These are phyloP conservation scores for Croton laevigatus DNA, from an alignment of 441 rosid genomes.

Conservation along the genomic window DNA sequence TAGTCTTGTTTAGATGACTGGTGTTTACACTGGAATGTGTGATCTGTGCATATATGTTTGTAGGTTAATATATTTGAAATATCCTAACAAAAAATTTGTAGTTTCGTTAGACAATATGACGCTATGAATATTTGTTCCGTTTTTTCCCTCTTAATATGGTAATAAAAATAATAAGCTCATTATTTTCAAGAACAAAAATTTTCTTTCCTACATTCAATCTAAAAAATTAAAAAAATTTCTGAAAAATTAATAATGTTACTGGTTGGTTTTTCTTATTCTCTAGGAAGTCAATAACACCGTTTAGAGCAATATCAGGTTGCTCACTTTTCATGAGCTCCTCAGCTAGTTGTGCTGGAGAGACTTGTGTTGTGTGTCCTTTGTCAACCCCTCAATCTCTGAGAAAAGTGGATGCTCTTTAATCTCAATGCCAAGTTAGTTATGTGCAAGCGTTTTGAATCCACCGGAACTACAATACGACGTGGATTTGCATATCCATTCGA, in stretches of 20 bases:
- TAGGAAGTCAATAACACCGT: conserved; percentile 33
- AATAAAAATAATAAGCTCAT: no score
- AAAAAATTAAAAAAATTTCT: no score
- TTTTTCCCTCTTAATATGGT: background rate
- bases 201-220: background rate
- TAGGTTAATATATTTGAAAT: no score
- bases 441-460: conserved; percentile 47
- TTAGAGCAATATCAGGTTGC: conserved; percentile 24
- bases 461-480: conserved; percentile 51
- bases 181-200: no score
- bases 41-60: no score
- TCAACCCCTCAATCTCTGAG: conserved; percentile 21
- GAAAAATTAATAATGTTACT: no score
- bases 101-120: no score
- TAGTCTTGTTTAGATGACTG: no score
- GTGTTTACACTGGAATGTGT: no score
- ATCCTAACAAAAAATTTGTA: no score
- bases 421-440: conserved; percentile 39
- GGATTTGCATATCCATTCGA: conserved; percentile 70
- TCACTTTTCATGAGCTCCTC: conserved; percentile 39
- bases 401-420: conserved; percentile 17
- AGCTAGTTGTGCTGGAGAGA: conserved; percentile 42
- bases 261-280: conserved; percentile 13
- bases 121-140: background rate
- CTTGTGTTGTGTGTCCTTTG: conserved; percentile 16